These are phyloP conservation scores for Epichloe gansuensis DNA, from an alignment of 2,329 filamentous ascomycete species.

Conservation along the genomic window DNA sequence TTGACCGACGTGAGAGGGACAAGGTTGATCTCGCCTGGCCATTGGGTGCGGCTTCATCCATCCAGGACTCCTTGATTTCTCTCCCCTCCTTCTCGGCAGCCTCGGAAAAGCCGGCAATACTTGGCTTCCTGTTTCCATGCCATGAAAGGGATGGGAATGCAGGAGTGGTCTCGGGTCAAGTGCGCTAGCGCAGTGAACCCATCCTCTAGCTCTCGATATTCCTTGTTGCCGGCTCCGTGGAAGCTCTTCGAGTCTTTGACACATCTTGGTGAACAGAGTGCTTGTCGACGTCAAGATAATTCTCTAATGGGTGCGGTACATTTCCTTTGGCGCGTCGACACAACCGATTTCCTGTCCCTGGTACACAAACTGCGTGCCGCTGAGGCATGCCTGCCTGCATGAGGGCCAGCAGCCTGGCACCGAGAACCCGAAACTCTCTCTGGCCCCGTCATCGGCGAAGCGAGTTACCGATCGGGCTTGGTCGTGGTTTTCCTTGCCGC, in stretches of 20 bases:
- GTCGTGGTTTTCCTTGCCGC: conserved; percentile 47
- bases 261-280: conserved; percentile 25
- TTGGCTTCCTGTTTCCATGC: conserved; percentile 40
- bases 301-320: conserved; percentile 48
- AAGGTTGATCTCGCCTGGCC: conserved; percentile 31
- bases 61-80: conserved; percentile 19
- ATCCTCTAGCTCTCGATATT: conserved; percentile 20
- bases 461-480: conserved; percentile 45
- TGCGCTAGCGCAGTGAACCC: conserved; percentile 19
- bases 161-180: conserved; percentile 44
- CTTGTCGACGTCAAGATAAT: conserved; percentile 37
- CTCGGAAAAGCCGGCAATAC: conserved; percentile 22
- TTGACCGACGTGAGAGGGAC: too few species aligned
- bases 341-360: conserved; percentile 57
- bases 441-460: conserved; percentile 35
- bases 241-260: conserved; percentile 13
- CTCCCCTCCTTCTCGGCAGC: conserved; percentile 20
- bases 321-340: conserved; percentile 43
- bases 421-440: conserved; percentile 27
- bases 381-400: conserved; percentile 32
- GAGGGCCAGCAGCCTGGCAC: conserved; percentile 47
- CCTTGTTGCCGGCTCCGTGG: conserved; percentile 15
- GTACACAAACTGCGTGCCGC: conserved; percentile 52
- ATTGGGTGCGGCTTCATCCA: conserved; percentile 23
- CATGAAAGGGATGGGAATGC: conserved; percentile 39